Percentiles rank a stretch among this genome's conserved stretches.
Conservation (phyloP, 306 rosid genomes). For the Purshia tridentata region DNA sequence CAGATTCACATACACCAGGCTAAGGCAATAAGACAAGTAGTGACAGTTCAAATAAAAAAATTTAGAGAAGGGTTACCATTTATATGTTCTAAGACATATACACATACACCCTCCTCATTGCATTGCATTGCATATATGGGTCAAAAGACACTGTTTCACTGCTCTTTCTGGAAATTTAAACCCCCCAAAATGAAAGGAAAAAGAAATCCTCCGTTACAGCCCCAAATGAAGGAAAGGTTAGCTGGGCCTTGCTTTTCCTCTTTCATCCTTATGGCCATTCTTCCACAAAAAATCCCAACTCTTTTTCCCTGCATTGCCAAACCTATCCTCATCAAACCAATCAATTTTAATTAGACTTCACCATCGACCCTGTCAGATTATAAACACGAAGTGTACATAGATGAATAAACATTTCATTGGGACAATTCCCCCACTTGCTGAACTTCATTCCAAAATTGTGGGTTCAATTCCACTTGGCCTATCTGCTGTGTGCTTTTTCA, state of each 20-base stretch:
- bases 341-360: constrained; percentile 48
- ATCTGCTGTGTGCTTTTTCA: constrained; percentile 17
- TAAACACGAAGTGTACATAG: constrained; percentile 51
- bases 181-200: constrained; percentile 24
- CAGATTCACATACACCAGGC: constrained; percentile 15
- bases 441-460: constrained; percentile 55
- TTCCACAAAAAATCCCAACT: neutral
- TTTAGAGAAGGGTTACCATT: constrained; percentile 30
- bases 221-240: constrained; percentile 44
- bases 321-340: constrained; percentile 52
- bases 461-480: constrained; percentile 36
- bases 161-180: constrained; percentile 33
- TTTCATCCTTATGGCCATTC: neutral
- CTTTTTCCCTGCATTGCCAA: constrained; percentile 1
- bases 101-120: constrained; percentile 37
- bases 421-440: constrained; percentile 26
- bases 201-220: constrained; percentile 35
- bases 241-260: constrained; percentile 38
- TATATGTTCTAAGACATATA: constrained; percentile 43
- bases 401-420: constrained; percentile 34
- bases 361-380: constrained; percentile 62
- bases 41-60: constrained; percentile 30
- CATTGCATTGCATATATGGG: constrained; percentile 36
- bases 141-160: constrained; percentile 48
- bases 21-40: constrained; percentile 14